Base-by-base conservation (phyloP, 176 grass and related monocot species). In the Raddia distichophylla region DNA sequence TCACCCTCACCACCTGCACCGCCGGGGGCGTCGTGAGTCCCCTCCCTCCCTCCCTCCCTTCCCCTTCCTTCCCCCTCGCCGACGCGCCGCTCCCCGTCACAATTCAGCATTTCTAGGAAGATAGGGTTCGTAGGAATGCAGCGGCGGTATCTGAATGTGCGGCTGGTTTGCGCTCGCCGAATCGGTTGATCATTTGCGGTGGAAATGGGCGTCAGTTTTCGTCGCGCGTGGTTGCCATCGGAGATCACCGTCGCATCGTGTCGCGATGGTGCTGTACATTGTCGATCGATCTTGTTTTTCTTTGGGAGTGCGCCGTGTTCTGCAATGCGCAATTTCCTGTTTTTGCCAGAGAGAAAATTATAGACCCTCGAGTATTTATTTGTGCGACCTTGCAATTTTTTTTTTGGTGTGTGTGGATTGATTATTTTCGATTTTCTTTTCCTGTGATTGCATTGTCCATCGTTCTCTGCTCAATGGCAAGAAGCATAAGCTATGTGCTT, bases 21-120 rank as follows among this genome's bases (percentile, higher is more conserved):
- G 79, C 86, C 11, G 63, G 74, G 19, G 92, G 88, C 81, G 92
- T 98, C 54, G 90, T 98, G 84, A 89, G 95, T 91, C 22, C 56
- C 84, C 73, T 27, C 15, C 37, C 59, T 27, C n/a, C n/a, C n/a
- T 45, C 55, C 16, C 13, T 35, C 67, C 11, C 3, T 10, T 48
- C 8, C 10, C 18, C 57, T 67, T 42, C 15, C 34, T 35, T 78
- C 49, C 15, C 51, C 60, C 20, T 59, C 22, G 10, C 32, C 1
- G 2, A 61, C 19, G 9, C 8, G n/a, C 71, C n/a, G 2, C 22
- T 72, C 44, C 57, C 20, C 14, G 1, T 61, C 5, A 43, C 10
- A 60, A 20, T 78, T 13, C 73, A 17, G 37, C 18, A 78, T 73
- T 60, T 65, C 4, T 27, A 18, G 49, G 0, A 9, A 4, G 15